Conservation (phyloP, 768 basidiomycete genomes). For the Hemileccinum rubropunctum region DNA sequence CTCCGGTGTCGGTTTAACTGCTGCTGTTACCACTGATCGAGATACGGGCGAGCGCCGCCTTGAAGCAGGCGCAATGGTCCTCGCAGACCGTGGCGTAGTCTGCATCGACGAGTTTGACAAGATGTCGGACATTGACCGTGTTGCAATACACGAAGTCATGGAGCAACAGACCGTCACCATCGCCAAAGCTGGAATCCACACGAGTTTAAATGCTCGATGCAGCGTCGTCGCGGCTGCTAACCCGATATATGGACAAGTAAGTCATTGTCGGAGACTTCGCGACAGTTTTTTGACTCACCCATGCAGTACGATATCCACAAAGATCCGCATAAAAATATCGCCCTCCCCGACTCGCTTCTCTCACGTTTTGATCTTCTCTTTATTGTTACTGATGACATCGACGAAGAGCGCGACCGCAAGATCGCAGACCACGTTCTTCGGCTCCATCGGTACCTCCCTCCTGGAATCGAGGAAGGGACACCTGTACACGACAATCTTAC, state of each 20-base stretch:
- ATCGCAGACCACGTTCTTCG: slow-evolving; percentile 98
- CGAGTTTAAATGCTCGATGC: slow-evolving; percentile 95
- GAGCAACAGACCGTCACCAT: slow-evolving; percentile 99
- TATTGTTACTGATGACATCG: slow-evolving; percentile 97
- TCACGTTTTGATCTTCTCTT: slow-evolving; percentile 99
- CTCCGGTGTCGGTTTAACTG: slow-evolving; percentile 98
- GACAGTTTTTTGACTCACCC: slow-evolving; percentile 9
- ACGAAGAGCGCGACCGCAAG: slow-evolving; percentile 87
- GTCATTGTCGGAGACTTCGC: slow-evolving; percentile 14
- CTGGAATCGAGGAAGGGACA: slow-evolving; percentile 95
- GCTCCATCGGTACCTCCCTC: slow-evolving; percentile 95
- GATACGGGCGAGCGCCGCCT: slow-evolving; percentile 96
- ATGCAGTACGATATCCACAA: slow-evolving; percentile 98
- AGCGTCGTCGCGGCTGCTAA: slow-evolving; percentile 98
- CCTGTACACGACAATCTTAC: slow-evolving; percentile 84
- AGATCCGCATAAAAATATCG: slow-evolving; percentile 98
- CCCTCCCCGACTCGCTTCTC: slow-evolving; percentile 93
- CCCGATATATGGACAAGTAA: slow-evolving; percentile 95
- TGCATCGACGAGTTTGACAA: slow-evolving; percentile 99
- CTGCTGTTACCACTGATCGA: slow-evolving; percentile 96
- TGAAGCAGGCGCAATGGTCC: slow-evolving; percentile 99
- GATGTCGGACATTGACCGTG: slow-evolving; percentile 98
- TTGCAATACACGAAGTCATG: slow-evolving; percentile 99
- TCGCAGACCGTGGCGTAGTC: slow-evolving; percentile 97
- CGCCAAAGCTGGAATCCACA: slow-evolving; percentile 98